Percentiles rank a stretch among this genome's conserved stretches.
Evolutionary conservation across 1,284 basidiomycete genomes (phyloP).

Genomic region (Apiotrichum mycotoxinovorans): DNA sequence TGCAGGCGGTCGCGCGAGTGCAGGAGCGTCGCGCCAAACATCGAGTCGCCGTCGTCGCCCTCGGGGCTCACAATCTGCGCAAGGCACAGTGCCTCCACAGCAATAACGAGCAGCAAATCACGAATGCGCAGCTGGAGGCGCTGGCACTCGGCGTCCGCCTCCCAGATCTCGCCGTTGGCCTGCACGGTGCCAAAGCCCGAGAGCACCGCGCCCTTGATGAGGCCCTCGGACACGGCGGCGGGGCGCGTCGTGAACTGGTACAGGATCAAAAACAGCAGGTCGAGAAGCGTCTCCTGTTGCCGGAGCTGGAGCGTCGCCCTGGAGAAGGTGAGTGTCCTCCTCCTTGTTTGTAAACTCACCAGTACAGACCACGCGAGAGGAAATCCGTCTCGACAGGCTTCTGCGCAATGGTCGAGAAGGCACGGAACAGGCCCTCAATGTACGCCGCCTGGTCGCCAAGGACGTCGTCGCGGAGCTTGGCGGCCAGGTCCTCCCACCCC

Average conservation of each 20-base stretch:
- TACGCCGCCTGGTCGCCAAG: conserved; percentile 32
- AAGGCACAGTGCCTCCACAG: conserved; percentile 37
- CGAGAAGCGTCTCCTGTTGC: conserved; percentile 35
- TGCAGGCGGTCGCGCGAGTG: conserved; percentile 29
- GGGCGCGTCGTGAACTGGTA: conserved; percentile 34
- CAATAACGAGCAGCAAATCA: conserved; percentile 38
- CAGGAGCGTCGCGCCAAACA: conserved; percentile 28
- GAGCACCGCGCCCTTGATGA: conserved; percentile 35
- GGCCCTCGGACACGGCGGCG: conserved; percentile 36
- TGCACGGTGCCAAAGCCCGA: conserved; percentile 41
- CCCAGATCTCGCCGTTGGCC: conserved; percentile 41
- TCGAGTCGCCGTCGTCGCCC: conserved; percentile 9
- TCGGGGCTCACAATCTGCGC: conserved; percentile 31
- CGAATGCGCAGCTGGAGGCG: conserved; percentile 30
- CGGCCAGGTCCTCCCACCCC: conserved; percentile 24
- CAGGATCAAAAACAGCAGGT: conserved; percentile 40
- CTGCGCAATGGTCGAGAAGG: conserved; percentile 37
- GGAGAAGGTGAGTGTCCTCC: not conserved
- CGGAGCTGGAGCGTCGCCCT: conserved; percentile 43
- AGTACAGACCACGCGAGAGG: conserved; percentile 26
- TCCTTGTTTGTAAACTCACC: conserved; percentile 21
- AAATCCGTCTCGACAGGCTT: conserved; percentile 20
- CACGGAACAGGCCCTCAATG: conserved; percentile 39
- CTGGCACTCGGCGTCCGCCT: conserved; percentile 28
- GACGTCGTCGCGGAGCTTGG: conserved; percentile 22